These are phyloP conservation scores for Euphorbia peplus DNA, from an alignment of 345 rosid species.

Conservation along the genomic window DNA sequence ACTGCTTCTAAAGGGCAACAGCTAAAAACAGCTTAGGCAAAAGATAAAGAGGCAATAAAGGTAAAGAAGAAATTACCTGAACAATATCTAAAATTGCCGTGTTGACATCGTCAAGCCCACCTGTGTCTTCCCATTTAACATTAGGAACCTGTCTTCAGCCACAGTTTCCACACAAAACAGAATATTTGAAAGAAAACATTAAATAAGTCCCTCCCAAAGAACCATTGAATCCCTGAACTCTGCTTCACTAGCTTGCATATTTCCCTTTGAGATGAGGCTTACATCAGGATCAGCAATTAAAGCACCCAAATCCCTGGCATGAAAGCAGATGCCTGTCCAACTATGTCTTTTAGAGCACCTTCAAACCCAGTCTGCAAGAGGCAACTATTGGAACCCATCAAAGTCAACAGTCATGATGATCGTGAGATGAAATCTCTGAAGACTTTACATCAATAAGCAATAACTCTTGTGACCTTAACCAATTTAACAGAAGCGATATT, in stretches of 20 bases:
- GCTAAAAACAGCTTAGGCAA: background rate
- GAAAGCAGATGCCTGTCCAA: slow-evolving; percentile 95
- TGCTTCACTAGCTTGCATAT: slow-evolving; percentile 33
- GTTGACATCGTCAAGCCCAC: slow-evolving; percentile 97
- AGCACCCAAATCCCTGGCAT: slow-evolving; percentile 78
- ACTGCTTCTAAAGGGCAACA: background rate
- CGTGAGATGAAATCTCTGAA: background rate
- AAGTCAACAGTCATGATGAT: slow-evolving; percentile 16
- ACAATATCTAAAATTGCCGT: slow-evolving; percentile 89
- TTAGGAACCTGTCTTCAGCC: slow-evolving; percentile 60
- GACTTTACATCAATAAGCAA: background rate
- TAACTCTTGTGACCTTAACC: background rate
- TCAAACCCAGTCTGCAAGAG: slow-evolving; percentile 58
- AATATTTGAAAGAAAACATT: slow-evolving; percentile 5
- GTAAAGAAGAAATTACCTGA: slow-evolving; percentile 45
- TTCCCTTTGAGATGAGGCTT: slow-evolving; percentile 46
- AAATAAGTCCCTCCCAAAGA: slow-evolving; percentile 22
- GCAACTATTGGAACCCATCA: slow-evolving; percentile 26
- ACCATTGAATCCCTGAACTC: slow-evolving; percentile 33
- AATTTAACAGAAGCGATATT: background rate
- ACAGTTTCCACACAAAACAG: slow-evolving; percentile 10
- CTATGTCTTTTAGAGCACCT: slow-evolving; percentile 62
- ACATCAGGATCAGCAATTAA: slow-evolving; percentile 88
- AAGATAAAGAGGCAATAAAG: background rate
- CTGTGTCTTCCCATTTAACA: slow-evolving; percentile 98